Conservation (phyloP, 257 asterid genomes). For the Ballota nigra region DNA sequence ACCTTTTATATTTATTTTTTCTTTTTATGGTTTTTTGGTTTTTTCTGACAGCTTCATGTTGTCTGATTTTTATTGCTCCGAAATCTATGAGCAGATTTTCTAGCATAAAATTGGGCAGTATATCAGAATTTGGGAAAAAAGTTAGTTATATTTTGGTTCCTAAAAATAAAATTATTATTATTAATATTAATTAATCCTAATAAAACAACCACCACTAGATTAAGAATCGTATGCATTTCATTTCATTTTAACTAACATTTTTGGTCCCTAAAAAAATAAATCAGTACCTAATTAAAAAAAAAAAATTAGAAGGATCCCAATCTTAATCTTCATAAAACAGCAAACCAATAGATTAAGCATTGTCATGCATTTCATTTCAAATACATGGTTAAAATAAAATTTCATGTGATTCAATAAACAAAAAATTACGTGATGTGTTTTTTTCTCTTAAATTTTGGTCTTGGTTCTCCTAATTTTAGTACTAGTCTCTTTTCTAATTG, state of each 20-base stretch:
- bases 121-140: neutral
- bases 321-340: no score
- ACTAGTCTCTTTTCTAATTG: no score
- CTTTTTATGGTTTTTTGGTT: neutral
- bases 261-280: no score
- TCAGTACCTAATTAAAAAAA: no score
- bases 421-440: no score
- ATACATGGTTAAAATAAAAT: no score
- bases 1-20: conserved; percentile 16
- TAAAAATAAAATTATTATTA: no score
- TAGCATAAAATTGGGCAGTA: neutral
- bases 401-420: neutral
- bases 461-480: neutral
- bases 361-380: no score
- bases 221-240: no score
- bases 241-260: no score
- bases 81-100: neutral
- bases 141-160: neutral
- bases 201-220: neutral
- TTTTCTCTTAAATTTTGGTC: neutral
- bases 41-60: conserved; percentile 20
- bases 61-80: conserved; percentile 7
- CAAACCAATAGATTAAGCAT: no score
- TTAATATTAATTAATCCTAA: neutral
- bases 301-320: no score